Evolutionary conservation across 768 basidiomycete species (phyloP).

Genomic region (Cystofilobasidium macerans): DNA sequence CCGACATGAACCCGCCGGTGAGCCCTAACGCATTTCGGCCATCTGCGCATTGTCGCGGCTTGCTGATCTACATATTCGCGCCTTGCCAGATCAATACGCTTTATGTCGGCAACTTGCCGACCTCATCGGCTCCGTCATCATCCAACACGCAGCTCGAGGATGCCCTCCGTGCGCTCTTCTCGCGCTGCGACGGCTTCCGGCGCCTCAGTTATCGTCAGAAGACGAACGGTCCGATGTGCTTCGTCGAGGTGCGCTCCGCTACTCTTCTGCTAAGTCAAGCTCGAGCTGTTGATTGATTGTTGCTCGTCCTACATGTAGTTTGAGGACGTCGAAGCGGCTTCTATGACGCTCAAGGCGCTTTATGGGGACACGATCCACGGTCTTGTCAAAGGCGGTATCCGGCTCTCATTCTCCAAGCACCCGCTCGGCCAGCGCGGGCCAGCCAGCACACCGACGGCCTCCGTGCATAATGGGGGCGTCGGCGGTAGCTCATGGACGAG

Average conservation of each 20-base stretch:
- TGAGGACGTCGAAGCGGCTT: slow-evolving; percentile 73
- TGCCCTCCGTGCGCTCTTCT: slow-evolving; percentile 69
- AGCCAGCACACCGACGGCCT: slow-evolving; percentile 5
- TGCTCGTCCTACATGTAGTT: slow-evolving; percentile 54
- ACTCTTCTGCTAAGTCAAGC: not conserved
- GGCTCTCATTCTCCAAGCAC: slow-evolving; percentile 95
- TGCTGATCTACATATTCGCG: slow-evolving; percentile 10
- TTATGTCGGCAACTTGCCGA: slow-evolving; percentile 97
- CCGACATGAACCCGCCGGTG: slow-evolving; percentile 89
- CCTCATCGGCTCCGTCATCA: slow-evolving; percentile 54
- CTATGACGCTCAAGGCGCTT: slow-evolving; percentile 74
- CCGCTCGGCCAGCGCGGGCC: slow-evolving; percentile 56
- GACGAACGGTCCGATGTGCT: slow-evolving; percentile 97
- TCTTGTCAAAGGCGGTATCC: slow-evolving; percentile 89
- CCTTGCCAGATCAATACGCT: slow-evolving; percentile 72
- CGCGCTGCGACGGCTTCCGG: slow-evolving; percentile 67
- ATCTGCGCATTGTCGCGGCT: not conserved
- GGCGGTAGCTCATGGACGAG: not conserved
- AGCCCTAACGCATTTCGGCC: slow-evolving; percentile 37
- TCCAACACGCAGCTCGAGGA: slow-evolving; percentile 78
- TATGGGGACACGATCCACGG: slow-evolving; percentile 87
- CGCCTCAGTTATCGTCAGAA: slow-evolving; percentile 92
- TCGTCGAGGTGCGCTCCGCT: slow-evolving; percentile 64
- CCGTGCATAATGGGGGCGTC: not conserved
- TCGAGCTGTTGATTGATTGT: no score